A percentile compares a stretch with the other conserved stretches of the same genome.
Evolutionary conservation across 1,139 yeast species (phyloP).

Genomic region (Candida neerlandica): DNA sequence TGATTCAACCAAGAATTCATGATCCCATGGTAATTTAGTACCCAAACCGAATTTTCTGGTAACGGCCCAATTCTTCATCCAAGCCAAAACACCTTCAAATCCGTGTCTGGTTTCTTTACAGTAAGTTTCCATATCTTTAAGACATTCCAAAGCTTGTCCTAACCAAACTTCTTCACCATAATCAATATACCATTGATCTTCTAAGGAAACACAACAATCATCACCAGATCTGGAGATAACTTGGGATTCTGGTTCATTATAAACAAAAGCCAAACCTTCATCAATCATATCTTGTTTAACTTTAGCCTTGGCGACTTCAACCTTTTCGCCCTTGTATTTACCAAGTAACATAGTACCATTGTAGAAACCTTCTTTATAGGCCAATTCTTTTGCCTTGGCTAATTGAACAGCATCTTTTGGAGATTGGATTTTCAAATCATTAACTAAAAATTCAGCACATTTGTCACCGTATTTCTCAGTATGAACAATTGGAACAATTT

Average conservation of each 20-base stretch:
- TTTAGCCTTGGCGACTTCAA: conserved; percentile 87
- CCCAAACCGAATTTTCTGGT: conserved; percentile 97
- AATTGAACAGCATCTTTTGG: conserved; percentile 89
- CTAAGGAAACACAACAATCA: conserved; percentile 93
- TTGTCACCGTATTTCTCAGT: conserved; percentile 88
- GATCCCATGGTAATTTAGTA: conserved; percentile 96
- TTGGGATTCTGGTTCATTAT: conserved; percentile 90
- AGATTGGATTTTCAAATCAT: conserved; percentile 87
- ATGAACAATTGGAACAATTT: conserved; percentile 69
- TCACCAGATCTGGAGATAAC: conserved; percentile 97
- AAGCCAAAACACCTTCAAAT: conserved; percentile 90
- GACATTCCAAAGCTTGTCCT: conserved; percentile 78
- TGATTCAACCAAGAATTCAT: conserved; percentile 89
- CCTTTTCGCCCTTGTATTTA: conserved; percentile 83
- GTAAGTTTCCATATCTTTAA: conserved; percentile 76
- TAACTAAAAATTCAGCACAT: conserved; percentile 84
- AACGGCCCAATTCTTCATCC: conserved; percentile 99
- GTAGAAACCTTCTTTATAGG: conserved; percentile 96
- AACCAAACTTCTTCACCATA: conserved; percentile 97
- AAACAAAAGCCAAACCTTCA: conserved; percentile 79
- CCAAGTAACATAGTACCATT: conserved; percentile 84
- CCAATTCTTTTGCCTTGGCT: conserved; percentile 90
- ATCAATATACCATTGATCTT: conserved; percentile 98
- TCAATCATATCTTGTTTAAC: conserved; percentile 81
- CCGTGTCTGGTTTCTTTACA: conserved; percentile 87